Conservation (phyloP, 2,329 filamentous ascomycete species). For the Aureobasidium namibiae region DNA sequence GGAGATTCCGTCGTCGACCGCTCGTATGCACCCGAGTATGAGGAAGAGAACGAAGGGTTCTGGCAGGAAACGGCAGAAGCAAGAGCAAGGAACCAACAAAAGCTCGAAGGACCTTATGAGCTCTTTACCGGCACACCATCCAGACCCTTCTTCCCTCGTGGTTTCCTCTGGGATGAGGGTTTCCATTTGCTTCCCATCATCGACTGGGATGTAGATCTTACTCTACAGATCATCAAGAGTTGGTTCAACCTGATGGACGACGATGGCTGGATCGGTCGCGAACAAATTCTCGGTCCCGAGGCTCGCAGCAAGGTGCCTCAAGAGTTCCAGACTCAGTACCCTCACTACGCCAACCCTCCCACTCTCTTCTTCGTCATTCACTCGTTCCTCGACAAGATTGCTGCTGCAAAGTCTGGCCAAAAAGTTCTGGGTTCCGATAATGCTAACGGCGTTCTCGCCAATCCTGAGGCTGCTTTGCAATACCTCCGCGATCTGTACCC, state of each 20-base stretch:
- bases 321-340: conserved; percentile 93
- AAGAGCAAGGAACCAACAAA: conserved; percentile 57
- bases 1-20: conserved; percentile 83
- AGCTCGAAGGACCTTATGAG: conserved; percentile 73
- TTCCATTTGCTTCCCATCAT: conserved; percentile 87
- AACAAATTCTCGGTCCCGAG: conserved; percentile 88
- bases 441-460: conserved; percentile 50
- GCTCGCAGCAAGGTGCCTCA: conserved; percentile 88
- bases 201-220: conserved; percentile 89
- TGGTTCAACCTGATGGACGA: conserved; percentile 97
- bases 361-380: conserved; percentile 88
- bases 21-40: conserved; percentile 85
- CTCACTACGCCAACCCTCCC: conserved; percentile 94
- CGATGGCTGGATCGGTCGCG: conserved; percentile 93
- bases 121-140: conserved; percentile 89
- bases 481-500: conserved; percentile 77
- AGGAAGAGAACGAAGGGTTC: conserved; percentile 90
- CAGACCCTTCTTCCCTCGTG: conserved; percentile 88
- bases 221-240: conserved; percentile 78
- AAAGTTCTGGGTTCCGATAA: conserved; percentile 25
- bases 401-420: conserved; percentile 18
- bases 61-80: conserved; percentile 87
- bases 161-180: conserved; percentile 96
- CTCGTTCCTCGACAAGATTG: conserved; percentile 63
- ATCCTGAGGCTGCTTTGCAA: conserved; percentile 57